Evolutionary conservation across 352 stramenopile genomes (phyloP), one percentile per base, ranked within the genome.

Genomic region (Pythium volutum): DNA sequence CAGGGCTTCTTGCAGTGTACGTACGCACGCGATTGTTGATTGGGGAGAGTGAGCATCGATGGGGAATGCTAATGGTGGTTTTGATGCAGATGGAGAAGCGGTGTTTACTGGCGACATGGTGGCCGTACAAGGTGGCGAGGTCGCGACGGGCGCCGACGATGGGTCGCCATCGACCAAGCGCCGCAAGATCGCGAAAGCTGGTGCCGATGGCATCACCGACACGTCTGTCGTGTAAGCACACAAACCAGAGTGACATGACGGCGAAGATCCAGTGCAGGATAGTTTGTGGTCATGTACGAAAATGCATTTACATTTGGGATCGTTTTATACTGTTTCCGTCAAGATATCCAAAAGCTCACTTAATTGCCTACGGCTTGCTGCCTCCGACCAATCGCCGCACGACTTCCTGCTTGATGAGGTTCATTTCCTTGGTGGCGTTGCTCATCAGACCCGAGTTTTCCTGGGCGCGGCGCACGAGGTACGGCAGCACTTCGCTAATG

Each of bases 401-500:
- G 33, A 94, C 76, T 66, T 94, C 84, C 45, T 79, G 73, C 46
- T 74, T 67, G 57, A 94, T 64, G 57, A 94, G 75, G 38, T 55
- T 43, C 73, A 92, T 87, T 63, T 94, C 84, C 71, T 91, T 81
- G 27, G 71, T 74, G 12, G 84, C 81, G 20, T 83, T 91, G 53
- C 79, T 92, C 75, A 98, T 90, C 46, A 97, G 67, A 4, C 81
- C 89, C 68, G 81, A 92, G 79, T 99, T 99, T 68, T 99, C 97
- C 66, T 98, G 88, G 5, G 96, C 96, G 50, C 97, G 89, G 25
- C 97, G 91, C 51, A 99, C 87, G 4, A 99, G 77, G 73, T 99
- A 99, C 23, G 97, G 97, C 64, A 99, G 84, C 29, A 98, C 96
- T 69, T 99, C 89, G 34, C 95, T 69, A 11, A 99, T 96, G 36